Evolutionary conservation across 169 alveolate genomes (phyloP).

Genomic region (Plasmodium inui): DNA sequence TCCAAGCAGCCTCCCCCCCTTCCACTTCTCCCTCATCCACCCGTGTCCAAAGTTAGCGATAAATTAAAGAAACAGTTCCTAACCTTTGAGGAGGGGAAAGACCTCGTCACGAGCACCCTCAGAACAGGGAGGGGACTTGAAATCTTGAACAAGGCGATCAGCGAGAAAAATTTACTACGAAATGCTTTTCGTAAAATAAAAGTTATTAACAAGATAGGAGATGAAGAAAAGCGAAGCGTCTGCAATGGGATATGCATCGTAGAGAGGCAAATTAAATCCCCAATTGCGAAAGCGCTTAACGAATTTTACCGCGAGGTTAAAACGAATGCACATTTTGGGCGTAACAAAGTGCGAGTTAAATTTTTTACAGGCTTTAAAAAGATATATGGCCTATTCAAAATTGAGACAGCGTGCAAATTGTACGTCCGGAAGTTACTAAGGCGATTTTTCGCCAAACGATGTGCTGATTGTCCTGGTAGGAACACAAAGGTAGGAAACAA

Average conservation of each 20-base stretch:
- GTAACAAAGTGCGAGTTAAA: neutral
- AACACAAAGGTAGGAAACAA: neutral
- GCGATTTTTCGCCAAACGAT: conserved; percentile 6
- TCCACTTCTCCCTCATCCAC: neutral
- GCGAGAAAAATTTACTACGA: conserved; percentile 13
- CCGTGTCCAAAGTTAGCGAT: neutral
- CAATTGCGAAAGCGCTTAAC: neutral
- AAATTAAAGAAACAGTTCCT: conserved; percentile 25
- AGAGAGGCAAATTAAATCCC: conserved; percentile 5
- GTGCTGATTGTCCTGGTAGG: neutral
- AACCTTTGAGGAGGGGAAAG: conserved; percentile 67
- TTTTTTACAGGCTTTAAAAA: conserved; percentile 1
- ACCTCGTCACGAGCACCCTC: conserved; percentile 34
- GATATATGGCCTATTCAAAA: conserved; percentile 19
- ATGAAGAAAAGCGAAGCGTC: neutral
- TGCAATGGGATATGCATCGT: neutral
- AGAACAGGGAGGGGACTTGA: conserved; percentile 70
- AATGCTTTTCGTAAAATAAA: conserved; percentile 11
- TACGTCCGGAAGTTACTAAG: conserved; percentile 6
- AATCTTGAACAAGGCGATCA: conserved; percentile 38
- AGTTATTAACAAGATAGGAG: neutral
- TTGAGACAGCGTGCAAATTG: conserved; percentile 14
- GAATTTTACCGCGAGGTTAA: neutral
- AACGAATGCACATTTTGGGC: neutral
- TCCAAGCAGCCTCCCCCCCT: neutral